Base-by-base conservation (phyloP, 2,329 filamentous ascomycete species). In the Nemania sp. region DNA sequence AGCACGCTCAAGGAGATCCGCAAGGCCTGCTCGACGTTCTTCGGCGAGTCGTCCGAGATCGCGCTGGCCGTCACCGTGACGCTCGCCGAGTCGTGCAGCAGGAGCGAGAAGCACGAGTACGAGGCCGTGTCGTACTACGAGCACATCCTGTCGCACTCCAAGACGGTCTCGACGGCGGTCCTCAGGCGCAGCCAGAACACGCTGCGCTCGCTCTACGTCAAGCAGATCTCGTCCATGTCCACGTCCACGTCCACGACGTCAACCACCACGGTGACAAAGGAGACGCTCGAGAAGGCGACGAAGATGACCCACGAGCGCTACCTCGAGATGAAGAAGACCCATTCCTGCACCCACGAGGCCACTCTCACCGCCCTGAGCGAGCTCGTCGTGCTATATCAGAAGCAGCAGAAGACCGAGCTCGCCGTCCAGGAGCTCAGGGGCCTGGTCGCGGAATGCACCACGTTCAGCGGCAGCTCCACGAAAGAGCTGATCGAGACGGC, bases 61-160 rank as follows among this genome's bases (percentile, higher is more conserved):
- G 56, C 62, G 11, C 18, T 64, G 3, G 50, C 47, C 12, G 59
- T 62, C 11, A 64, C 62, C 5, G 55, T 62, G 10, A 46, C 53
- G 15, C 59, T 64, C 3, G 62, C 62, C 1, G 62, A 64, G 18
- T 53, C 59, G 2, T 64, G 62, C 59, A 59, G 55, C 29, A 64
- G 62, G 62, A 64, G 62, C 20, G 62, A 64, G 52, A 59, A 42
- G 39, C 62, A 64, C 29, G 53, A 64, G 35, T 64, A 59, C 20
- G 62, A 64, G 40, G 62, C 62, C 4, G 20, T 64, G 40, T 59
- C 62, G n/a, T 64, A 64, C 49, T 64, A 64, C 10, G 62, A 64
- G 34, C 53, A 51, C 5, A 54, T 64, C 21, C 13, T 64, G 18
- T 62, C 59, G 52, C 60, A 64, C 48, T 62, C 59, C 32, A 62